phyloP scores from a whole-genome alignment of 1,284 basidiomycete species.

The Ustilago sp. region DNA sequence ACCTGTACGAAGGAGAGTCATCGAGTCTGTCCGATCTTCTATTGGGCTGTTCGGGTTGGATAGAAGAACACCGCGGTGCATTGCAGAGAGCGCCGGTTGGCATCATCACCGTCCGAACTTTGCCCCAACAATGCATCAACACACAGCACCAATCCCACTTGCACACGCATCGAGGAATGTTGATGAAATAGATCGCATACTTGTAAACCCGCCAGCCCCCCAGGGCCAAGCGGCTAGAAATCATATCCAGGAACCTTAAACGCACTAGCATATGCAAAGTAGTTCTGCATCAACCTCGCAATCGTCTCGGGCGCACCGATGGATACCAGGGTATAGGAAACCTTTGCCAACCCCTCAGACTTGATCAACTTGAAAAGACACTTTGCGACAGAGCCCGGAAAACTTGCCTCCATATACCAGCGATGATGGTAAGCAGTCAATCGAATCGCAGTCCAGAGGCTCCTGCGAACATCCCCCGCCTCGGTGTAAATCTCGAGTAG shows the following conservation, averaged over 20 bases:
- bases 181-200: too few relatives aligned
- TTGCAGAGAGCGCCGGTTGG: too few relatives aligned
- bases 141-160: too few relatives aligned
- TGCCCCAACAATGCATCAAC: too few relatives aligned
- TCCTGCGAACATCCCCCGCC: slow-evolving; percentile 89
- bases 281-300: slow-evolving; percentile 55
- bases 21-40: too few relatives aligned
- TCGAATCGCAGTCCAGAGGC: slow-evolving; percentile 89
- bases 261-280: slow-evolving; percentile 51
- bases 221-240: slow-evolving; percentile 11
- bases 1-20: too few relatives aligned
- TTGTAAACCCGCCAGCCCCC: too few relatives aligned
- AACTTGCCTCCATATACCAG: slow-evolving; percentile 73
- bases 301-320: slow-evolving; percentile 73
- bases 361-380: slow-evolving; percentile 92
- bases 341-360: slow-evolving; percentile 93
- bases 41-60: too few relatives aligned
- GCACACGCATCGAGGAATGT: too few relatives aligned
- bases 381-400: slow-evolving; percentile 88
- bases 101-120: too few relatives aligned
- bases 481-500: slow-evolving; percentile 94
- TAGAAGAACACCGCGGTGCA: too few relatives aligned
- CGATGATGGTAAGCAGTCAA: slow-evolving; percentile 89
- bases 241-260: slow-evolving; percentile 50
- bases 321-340: slow-evolving; percentile 90